phyloP scores from a whole-genome alignment of 108 stramenopile species.

The Discostella stelligeroides region DNA sequence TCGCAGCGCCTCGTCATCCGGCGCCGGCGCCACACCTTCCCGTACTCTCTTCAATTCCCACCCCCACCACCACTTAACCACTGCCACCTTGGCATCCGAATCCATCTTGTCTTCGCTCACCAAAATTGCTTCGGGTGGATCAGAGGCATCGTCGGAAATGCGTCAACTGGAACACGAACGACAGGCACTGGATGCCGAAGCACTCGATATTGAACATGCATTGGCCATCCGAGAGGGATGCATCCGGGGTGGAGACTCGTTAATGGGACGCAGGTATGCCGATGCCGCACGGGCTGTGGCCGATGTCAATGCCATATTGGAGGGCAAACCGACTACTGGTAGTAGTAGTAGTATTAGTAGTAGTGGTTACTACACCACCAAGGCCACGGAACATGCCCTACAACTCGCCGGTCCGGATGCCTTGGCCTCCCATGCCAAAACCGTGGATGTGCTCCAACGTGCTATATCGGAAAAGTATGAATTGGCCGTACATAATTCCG shows the following conservation, averaged over 20 bases:
- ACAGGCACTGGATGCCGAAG: slow-evolving; percentile 63
- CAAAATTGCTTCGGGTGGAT: slow-evolving; percentile 84
- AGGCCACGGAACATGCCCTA: slow-evolving; percentile 45
- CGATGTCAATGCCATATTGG: slow-evolving; percentile 41
- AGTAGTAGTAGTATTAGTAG: too few species aligned
- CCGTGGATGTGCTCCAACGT: slow-evolving; percentile 39
- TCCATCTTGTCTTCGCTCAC: slow-evolving; percentile 78
- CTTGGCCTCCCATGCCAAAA: slow-evolving; percentile 56
- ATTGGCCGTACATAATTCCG: slow-evolving; percentile 53
- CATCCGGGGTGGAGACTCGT: slow-evolving; percentile 50
- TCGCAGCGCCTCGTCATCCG: neutral
- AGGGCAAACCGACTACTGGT: neutral
- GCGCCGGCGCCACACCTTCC: too few species aligned
- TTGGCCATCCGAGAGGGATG: slow-evolving; percentile 56
- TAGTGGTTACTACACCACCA: too few species aligned
- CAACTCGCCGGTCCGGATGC: slow-evolving; percentile 71
- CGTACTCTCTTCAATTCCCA: slow-evolving; percentile 16
- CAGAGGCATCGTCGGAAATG: slow-evolving; percentile 81
- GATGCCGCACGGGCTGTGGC: slow-evolving; percentile 62
- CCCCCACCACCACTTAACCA: slow-evolving; percentile 52
- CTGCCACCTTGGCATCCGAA: slow-evolving; percentile 66
- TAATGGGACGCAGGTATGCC: slow-evolving; percentile 56
- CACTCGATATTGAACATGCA: slow-evolving; percentile 68
- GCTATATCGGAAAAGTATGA: slow-evolving; percentile 69
- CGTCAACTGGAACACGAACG: slow-evolving; percentile 71